Conservation (phyloP, 2,329 filamentous ascomycete species). For the Penicillium aurantiogriseum region DNA sequence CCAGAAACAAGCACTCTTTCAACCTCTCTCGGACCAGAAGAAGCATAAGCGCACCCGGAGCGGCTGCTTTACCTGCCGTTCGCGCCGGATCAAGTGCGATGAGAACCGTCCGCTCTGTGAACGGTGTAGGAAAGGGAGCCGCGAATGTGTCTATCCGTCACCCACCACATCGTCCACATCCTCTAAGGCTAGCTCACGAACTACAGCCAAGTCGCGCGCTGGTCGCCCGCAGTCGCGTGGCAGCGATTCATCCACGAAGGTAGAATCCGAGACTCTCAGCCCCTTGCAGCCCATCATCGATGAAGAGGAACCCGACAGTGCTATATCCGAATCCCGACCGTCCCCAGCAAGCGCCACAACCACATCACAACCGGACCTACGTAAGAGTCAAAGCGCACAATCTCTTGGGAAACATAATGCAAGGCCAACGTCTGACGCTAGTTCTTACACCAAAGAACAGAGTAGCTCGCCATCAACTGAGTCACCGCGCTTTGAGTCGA, state of each 20-base stretch:
- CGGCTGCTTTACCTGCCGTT: slow-evolving; percentile 89
- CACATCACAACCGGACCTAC: slow-evolving; percentile 20
- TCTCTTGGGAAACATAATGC: slow-evolving; percentile 30
- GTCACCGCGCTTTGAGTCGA: slow-evolving; percentile 40
- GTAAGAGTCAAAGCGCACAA: slow-evolving; percentile 32
- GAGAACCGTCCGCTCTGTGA: slow-evolving; percentile 86
- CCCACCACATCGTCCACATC: slow-evolving; percentile 40
- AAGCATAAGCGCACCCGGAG: slow-evolving; percentile 93
- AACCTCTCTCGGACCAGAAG: slow-evolving; percentile 61
- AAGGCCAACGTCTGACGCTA: slow-evolving; percentile 32
- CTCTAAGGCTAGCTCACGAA: slow-evolving; percentile 43
- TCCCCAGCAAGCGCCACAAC: slow-evolving; percentile 24
- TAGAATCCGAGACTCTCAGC: slow-evolving; percentile 42
- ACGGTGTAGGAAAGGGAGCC: slow-evolving; percentile 83
- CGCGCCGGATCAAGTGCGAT: slow-evolving; percentile 90
- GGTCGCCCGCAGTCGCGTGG: slow-evolving; percentile 42
- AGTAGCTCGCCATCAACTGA: slow-evolving; percentile 55
- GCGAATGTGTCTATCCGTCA: slow-evolving; percentile 87
- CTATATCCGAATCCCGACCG: slow-evolving; percentile 22
- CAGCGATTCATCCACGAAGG: slow-evolving; percentile 53
- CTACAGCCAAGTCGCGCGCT: slow-evolving; percentile 44
- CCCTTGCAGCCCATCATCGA: slow-evolving; percentile 45
- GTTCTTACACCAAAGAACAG: slow-evolving; percentile 44
- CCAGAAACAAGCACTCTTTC: slow-evolving; percentile 32
- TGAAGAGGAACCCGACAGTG: slow-evolving; percentile 39